Evolutionary conservation across 495 filamentous ascomycete genomes (phyloP).

Genomic region (Wilcoxina mikolae): DNA sequence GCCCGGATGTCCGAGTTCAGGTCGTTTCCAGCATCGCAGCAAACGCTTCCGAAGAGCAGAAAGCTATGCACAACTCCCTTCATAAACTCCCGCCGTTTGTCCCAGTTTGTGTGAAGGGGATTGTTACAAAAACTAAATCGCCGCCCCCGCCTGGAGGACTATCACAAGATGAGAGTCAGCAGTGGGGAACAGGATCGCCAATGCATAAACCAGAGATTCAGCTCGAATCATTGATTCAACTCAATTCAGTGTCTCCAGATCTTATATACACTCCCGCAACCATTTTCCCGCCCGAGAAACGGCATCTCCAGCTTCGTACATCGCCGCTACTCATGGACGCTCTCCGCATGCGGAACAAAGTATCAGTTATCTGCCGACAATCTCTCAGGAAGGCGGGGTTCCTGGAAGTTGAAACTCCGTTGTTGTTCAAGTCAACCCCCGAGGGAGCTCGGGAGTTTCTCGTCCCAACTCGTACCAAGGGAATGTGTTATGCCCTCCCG

Average conservation of each 20-base stretch:
- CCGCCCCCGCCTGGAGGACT: constrained; percentile 5
- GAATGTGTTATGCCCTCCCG: constrained; percentile 73
- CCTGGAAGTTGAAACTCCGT: constrained; percentile 73
- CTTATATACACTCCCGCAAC: constrained; percentile 58
- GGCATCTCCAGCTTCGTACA: constrained; percentile 75
- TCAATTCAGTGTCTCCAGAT: constrained; percentile 65
- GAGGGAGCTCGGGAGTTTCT: constrained; percentile 92
- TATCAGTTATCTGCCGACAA: constrained; percentile 38
- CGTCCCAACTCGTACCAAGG: constrained; percentile 67
- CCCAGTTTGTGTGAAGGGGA: constrained; percentile 15
- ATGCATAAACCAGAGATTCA: constrained; percentile 38
- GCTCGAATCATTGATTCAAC: constrained; percentile 45
- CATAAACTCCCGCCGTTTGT: constrained; percentile 16
- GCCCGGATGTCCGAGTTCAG: constrained; percentile 10
- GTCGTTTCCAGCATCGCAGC: constrained; percentile 16
- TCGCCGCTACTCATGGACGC: constrained; percentile 47
- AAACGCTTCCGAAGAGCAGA: constrained; percentile 11
- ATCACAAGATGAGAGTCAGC: not conserved
- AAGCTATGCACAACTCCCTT: constrained; percentile 7
- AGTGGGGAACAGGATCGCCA: not conserved
- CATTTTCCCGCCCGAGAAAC: constrained; percentile 53
- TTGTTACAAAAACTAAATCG: constrained; percentile 8
- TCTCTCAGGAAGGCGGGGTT: constrained; percentile 43
- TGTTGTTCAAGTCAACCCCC: constrained; percentile 93
- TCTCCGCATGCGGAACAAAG: constrained; percentile 42